Evolutionary conservation across 768 basidiomycete species (phyloP).

Genomic region (Mycena olivaceomarginata): DNA sequence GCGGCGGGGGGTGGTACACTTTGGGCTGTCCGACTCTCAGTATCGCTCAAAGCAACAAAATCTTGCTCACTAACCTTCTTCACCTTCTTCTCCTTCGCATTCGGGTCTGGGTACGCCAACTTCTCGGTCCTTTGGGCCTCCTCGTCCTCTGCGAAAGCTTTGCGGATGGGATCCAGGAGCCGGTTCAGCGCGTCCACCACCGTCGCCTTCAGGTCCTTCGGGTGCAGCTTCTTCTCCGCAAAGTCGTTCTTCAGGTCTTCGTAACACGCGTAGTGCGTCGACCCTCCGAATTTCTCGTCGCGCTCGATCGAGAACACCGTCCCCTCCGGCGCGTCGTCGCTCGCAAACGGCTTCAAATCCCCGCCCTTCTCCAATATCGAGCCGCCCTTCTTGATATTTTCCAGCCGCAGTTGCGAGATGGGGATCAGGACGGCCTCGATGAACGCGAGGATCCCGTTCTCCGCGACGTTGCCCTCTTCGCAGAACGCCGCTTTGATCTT

Average conservation of each 20-base stretch:
- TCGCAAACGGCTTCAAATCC: slow-evolving; percentile 78
- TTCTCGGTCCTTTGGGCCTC: slow-evolving; percentile 89
- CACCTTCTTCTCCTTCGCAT: slow-evolving; percentile 76
- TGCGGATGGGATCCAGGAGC: slow-evolving; percentile 88
- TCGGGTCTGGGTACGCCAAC: slow-evolving; percentile 90
- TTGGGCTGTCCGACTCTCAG: slow-evolving; percentile 71
- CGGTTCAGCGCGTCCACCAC: slow-evolving; percentile 85
- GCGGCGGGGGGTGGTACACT: slow-evolving; percentile 89
- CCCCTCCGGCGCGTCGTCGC: slow-evolving; percentile 84
- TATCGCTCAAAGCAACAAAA: background rate
- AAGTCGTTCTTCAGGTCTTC: slow-evolving; percentile 85
- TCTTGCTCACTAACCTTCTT: slow-evolving; percentile 69
- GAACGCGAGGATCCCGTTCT: slow-evolving; percentile 94
- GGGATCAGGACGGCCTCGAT: slow-evolving; percentile 92
- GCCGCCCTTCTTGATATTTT: slow-evolving; percentile 68
- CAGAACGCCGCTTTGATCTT: slow-evolving; percentile 97
- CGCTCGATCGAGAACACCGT: slow-evolving; percentile 88
- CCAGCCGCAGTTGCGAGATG: slow-evolving; percentile 84
- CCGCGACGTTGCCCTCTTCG: slow-evolving; percentile 91
- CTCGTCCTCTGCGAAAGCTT: slow-evolving; percentile 82
- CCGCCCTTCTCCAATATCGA: slow-evolving; percentile 68
- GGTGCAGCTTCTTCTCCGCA: slow-evolving; percentile 85
- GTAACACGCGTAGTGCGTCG: slow-evolving; percentile 83
- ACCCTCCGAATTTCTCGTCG: slow-evolving; percentile 89
- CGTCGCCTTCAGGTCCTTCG: slow-evolving; percentile 90